Conservation (phyloP, 176 grass and related monocot species). For the Oryza coarctata region DNA sequence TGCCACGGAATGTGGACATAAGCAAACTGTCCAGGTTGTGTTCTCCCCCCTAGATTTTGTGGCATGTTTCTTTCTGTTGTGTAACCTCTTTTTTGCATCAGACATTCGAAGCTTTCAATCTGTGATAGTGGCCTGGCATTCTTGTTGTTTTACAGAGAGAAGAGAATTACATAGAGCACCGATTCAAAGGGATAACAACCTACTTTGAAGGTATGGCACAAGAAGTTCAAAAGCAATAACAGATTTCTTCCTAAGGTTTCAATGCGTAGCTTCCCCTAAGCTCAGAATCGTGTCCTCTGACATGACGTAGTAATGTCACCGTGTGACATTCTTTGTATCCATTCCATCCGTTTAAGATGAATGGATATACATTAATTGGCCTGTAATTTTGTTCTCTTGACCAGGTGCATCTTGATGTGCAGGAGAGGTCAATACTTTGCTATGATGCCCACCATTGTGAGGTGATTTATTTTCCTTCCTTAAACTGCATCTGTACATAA, state of each 20-base stretch:
- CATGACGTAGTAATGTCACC: too few relatives aligned
- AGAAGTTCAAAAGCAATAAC: background rate
- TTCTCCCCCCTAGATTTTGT: slow-evolving; percentile 55
- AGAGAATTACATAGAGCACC: slow-evolving; percentile 38
- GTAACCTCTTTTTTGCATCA: background rate
- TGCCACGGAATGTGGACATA: slow-evolving; percentile 63
- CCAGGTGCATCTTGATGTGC: too few relatives aligned
- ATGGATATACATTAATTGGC: too few relatives aligned
- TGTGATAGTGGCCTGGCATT: background rate
- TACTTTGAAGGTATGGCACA: slow-evolving; percentile 45
- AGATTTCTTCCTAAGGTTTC: background rate
- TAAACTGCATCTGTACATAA: too few relatives aligned
- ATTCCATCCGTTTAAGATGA: too few relatives aligned
- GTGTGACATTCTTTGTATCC: too few relatives aligned
- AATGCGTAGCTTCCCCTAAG: background rate
- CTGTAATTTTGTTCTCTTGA: too few relatives aligned
- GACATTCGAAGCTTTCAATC: background rate
- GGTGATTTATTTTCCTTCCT: too few relatives aligned
- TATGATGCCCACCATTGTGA: too few relatives aligned
- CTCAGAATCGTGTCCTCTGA: too few relatives aligned
- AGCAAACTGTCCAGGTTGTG: slow-evolving; percentile 61
- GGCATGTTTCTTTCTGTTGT: slow-evolving; percentile 33
- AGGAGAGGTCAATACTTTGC: too few relatives aligned
- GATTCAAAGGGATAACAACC: slow-evolving; percentile 55
- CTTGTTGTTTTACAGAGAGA: slow-evolving; percentile 38